These are phyloP conservation scores for Penicillium sp. DNA, from an alignment of 2,329 filamentous ascomycete species.

Conservation along the genomic window DNA sequence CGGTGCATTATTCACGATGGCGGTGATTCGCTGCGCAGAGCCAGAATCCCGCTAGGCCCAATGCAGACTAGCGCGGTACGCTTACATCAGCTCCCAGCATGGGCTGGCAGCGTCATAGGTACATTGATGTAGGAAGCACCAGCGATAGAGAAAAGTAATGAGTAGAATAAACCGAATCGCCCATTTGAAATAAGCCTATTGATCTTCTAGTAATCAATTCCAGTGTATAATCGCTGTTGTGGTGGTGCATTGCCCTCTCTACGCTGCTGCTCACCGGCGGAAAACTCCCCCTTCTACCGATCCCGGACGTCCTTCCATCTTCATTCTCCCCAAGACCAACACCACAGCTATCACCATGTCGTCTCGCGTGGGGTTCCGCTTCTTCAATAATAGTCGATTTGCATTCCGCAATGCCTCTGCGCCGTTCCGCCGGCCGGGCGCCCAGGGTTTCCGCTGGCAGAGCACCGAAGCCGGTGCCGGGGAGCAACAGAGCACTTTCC, in stretches of 20 bases:
- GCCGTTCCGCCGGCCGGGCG: constrained; percentile 51
- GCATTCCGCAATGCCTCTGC: constrained; percentile 54
- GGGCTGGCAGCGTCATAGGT: constrained; percentile 3
- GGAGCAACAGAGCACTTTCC: constrained; percentile 54
- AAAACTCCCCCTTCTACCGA: constrained; percentile 22
- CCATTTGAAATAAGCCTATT: neutral
- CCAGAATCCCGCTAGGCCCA: constrained; percentile 15
- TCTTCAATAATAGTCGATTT: constrained; percentile 50
- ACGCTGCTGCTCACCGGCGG: constrained; percentile 5
- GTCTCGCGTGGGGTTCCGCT: constrained; percentile 57
- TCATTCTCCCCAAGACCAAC: constrained; percentile 15
- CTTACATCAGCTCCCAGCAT: constrained; percentile 28
- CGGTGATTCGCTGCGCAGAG: constrained; percentile 24
- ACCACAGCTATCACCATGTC: constrained; percentile 39
- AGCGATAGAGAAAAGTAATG: neutral
- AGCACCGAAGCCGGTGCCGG: constrained; percentile 57
- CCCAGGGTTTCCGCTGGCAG: constrained; percentile 62
- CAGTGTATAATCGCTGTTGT: constrained; percentile 1
- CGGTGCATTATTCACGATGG: constrained; percentile 22
- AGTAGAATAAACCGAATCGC: neutral
- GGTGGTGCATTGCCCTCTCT: constrained; percentile 7
- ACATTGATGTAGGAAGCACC: neutral
- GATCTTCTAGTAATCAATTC: neutral
- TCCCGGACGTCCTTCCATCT: constrained; percentile 22
- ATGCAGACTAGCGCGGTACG: constrained; percentile 15